Conservation (phyloP, 2,329 filamentous ascomycete species). For the Penicillium sp. region DNA sequence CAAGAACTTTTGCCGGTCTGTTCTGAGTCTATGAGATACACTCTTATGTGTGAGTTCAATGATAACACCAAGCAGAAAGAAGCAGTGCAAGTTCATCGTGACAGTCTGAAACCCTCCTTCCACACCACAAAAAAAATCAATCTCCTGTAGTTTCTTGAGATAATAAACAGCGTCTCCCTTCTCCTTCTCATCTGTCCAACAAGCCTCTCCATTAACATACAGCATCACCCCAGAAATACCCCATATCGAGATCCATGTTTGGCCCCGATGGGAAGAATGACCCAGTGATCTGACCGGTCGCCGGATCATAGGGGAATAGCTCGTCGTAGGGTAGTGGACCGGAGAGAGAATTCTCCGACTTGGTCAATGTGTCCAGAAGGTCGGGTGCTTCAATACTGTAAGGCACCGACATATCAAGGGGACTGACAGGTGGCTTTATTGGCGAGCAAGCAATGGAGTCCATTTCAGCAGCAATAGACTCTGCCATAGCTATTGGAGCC, state of each 20-base stretch:
- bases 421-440: slow-evolving; percentile 32
- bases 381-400: slow-evolving; percentile 36
- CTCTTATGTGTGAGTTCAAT: slow-evolving; percentile 14
- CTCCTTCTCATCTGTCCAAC: neutral
- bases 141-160: neutral
- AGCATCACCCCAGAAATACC: slow-evolving; percentile 41
- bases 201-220: slow-evolving; percentile 24
- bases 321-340: slow-evolving; percentile 37
- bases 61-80: slow-evolving; percentile 8
- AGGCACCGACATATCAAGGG: slow-evolving; percentile 27
- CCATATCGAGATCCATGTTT: slow-evolving; percentile 41
- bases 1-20: slow-evolving; percentile 15
- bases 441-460: slow-evolving; percentile 35
- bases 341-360: slow-evolving; percentile 35
- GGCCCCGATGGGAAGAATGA: slow-evolving; percentile 44
- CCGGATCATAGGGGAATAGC: slow-evolving; percentile 43
- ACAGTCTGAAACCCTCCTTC: slow-evolving; percentile 16
- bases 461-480: slow-evolving; percentile 30
- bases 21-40: slow-evolving; percentile 7
- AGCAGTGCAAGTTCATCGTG: slow-evolving; percentile 8
- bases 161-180: neutral
- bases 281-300: slow-evolving; percentile 45
- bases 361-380: slow-evolving; percentile 36
- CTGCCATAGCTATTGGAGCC: slow-evolving; percentile 15
- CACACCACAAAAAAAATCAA: neutral